Conservation (phyloP, 192 early-diverging fungal species). For the Entomortierella chlamydospora region DNA sequence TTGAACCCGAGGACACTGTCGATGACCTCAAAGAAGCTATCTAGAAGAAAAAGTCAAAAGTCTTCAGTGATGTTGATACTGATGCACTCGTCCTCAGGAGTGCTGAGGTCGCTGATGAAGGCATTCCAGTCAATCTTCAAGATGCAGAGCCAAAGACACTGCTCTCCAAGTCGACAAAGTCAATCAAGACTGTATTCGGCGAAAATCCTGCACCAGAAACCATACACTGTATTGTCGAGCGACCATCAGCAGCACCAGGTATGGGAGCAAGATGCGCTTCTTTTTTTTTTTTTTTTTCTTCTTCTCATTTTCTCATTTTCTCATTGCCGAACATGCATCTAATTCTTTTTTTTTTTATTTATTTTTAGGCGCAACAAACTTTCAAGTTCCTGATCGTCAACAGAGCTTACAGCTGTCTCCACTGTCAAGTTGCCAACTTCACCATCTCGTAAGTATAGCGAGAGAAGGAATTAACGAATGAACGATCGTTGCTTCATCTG, state of each 20-base stretch:
- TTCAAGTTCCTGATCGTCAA: not conserved
- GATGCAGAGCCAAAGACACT: not conserved
- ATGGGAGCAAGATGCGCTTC: not conserved
- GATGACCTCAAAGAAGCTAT: no score
- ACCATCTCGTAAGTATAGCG: conserved; percentile 4
- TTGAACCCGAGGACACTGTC: not conserved
- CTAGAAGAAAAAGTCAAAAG: not conserved
- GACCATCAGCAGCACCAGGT: not conserved
- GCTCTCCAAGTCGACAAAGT: no score
- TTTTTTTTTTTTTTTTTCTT: not conserved
- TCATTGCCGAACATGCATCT: not conserved
- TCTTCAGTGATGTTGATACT: not conserved
- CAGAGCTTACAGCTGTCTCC: conserved; percentile 3
- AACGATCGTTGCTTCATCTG: no score
- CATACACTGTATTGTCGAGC: conserved; percentile 13
- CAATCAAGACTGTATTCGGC: not conserved
- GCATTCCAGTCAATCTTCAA: not conserved
- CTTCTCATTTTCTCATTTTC: not conserved
- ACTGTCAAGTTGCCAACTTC: not conserved
- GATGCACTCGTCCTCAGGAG: not conserved
- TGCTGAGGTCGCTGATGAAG: not conserved
- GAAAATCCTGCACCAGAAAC: conserved; percentile 3
- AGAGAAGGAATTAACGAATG: no score
- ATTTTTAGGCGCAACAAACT: not conserved
- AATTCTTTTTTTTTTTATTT: not conserved